Base-by-base conservation (phyloP, 768 basidiomycete genomes). In the Lactarius vividus region DNA sequence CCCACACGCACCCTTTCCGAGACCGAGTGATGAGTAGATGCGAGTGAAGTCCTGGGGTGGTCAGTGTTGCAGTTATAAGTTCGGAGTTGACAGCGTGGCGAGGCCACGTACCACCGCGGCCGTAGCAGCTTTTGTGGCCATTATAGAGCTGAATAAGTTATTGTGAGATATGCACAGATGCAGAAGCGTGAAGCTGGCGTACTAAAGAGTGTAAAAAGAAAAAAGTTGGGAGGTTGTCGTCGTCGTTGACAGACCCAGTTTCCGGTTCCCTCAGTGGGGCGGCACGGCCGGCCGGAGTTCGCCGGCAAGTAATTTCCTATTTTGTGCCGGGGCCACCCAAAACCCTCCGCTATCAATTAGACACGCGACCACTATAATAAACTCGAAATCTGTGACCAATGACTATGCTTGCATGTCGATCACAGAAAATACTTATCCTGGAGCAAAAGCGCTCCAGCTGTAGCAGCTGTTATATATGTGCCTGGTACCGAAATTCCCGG, bases 1-100 rank as follows among this genome's bases (percentile, higher is more conserved):
- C n/a, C n/a, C n/a, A n/a, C n/a, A n/a, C 83, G n/a, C 60, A 92
- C 92, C 92, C 82, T 92, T 92, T 75, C 92, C 92, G 73, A 94
- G 85, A 72, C 89, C 89, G 29, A 94, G 84, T 60, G 89, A 86
- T 62, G 87, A 80, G 77, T 93, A 94, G 70, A 94, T 84, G 74
- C 89, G 89, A 74, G 89, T 77, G 76, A 92, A 93, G 78, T 93
- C 91, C 92, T 94, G 61, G 23, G 61, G 7, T 39, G 13, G 44
- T 40, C 28, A 49, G 23, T 18, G 15, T 66, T 63, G 39, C 63
- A 62, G 59, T 44, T 28, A 56, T 63, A 60, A 26, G 49, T 59
- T 55, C 66, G 63, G 59, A 54, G 40, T 60, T 57, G 54, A 59
- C 57, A 39, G 59, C 59, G 26, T 13, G 37, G 28, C 55, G 28